phyloP scores from a whole-genome alignment of 75 land plant species.

The Cupressus sempervirens region DNA sequence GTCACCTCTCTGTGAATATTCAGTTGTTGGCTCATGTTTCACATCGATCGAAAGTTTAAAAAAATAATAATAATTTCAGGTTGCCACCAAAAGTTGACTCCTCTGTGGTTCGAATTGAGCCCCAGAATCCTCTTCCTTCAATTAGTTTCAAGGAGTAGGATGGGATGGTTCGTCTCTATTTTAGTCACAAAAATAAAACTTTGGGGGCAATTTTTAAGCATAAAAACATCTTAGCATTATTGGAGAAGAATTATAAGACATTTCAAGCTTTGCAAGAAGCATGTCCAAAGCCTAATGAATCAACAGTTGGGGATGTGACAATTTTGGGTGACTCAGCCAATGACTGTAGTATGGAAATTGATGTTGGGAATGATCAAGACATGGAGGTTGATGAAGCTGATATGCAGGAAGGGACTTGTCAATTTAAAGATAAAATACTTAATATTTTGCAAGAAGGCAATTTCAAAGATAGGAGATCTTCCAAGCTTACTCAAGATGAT shows the following conservation, averaged over 20 bases:
- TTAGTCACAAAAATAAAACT: slow-evolving; percentile 85
- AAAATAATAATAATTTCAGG: slow-evolving; percentile 88
- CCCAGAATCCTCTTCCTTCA: slow-evolving; percentile 72
- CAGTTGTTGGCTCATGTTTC: slow-evolving; percentile 76
- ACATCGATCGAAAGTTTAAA: slow-evolving; percentile 90
- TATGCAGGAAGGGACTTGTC: slow-evolving; percentile 28
- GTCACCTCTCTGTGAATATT: slow-evolving; percentile 91
- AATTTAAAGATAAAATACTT: slow-evolving; percentile 65
- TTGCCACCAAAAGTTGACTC: slow-evolving; percentile 99
- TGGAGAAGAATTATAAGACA: slow-evolving; percentile 92
- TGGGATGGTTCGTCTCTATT: slow-evolving; percentile 81
- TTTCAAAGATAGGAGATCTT: slow-evolving; percentile 79
- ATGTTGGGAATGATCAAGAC: slow-evolving; percentile 30
- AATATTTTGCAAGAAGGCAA: slow-evolving; percentile 53
- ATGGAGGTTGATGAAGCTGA: slow-evolving; percentile 47
- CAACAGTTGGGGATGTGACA: slow-evolving; percentile 27
- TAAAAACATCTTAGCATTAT: slow-evolving; percentile 55
- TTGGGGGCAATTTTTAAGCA: slow-evolving; percentile 80
- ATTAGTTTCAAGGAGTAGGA: slow-evolving; percentile 94
- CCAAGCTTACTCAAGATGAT: slow-evolving; percentile 82
- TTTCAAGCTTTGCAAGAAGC: slow-evolving; percentile 53
- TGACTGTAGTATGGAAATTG: slow-evolving; percentile 44
- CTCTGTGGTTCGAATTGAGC: slow-evolving; percentile 94
- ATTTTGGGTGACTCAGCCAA: slow-evolving; percentile 33
- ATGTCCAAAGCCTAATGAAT: slow-evolving; percentile 14